Evolutionary conservation across 495 filamentous ascomycete genomes (phyloP), one percentile per base, ranked within the genome.

Genomic region (Neurospora sp.): DNA sequence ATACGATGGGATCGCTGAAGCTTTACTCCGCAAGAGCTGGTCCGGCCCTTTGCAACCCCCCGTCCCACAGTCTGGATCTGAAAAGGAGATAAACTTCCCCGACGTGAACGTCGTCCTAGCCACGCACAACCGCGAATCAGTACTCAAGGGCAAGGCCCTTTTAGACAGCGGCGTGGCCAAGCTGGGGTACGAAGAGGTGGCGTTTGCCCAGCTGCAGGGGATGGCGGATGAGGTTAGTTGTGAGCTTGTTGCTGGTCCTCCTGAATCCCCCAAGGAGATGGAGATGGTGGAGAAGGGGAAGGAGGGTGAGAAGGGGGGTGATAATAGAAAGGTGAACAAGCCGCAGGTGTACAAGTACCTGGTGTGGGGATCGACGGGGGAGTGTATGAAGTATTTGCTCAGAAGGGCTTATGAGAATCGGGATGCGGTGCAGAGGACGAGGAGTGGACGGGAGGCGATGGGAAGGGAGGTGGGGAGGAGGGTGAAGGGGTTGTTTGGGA

Each of bases 221-320:
- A 98, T 98, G 96, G 96, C 96, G 18, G 96, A 99, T 75, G 96
- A 99, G 78, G 90, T 99, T 27, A 93, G 91, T 82, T 92, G 93
- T 75, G 91, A 93, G 77, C 83, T 98, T 18, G 88, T 97, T 35
- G 80, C 89, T 66, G 54, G 54, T 14, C 27, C 54, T 6, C 54
- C 35, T 74, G 87, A 86, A 82, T 86, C 74, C 72, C 77, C 75
- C 74, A 72, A 8, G 20, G 20, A 54, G 10, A 44, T 44, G 39
- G 69, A 60, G 60, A 73, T 41, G 41, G 27, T 4, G 12, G 7
- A 70, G 70, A 3, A 18, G 18, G 71, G 62, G 35, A 23, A 72
- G 79, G 27, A 41, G 4, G 70, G 38, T 35, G 49, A 72, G 27
- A 60, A 71, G 14, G 9, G 7, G 40, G 27, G 69, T 20, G 38